A percentile compares a stretch with the other conserved stretches of the same genome.
Conservation (phyloP, 768 basidiomycete genomes). For the Suillus discolor region DNA sequence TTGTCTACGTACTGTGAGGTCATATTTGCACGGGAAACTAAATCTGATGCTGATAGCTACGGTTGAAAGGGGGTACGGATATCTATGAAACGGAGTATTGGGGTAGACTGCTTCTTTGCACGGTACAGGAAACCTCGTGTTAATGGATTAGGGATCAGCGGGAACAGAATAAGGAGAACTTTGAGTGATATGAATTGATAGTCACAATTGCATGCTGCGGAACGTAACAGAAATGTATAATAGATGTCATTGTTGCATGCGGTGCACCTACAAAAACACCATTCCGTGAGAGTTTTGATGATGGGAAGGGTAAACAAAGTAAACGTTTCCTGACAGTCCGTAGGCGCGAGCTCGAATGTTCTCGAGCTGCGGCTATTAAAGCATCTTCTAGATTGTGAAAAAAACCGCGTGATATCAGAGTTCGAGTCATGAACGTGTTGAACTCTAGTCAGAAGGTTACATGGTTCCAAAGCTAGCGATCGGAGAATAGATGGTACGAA, state of each 20-base stretch:
- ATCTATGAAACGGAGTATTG: not conserved
- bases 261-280: not conserved
- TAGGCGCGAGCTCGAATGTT: not conserved
- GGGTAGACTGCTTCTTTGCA: constrained; percentile 1
- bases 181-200: no score
- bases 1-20: not conserved
- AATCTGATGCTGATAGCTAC: not conserved
- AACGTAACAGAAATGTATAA: not conserved
- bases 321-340: not conserved
- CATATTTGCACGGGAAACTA: not conserved
- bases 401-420: not conserved
- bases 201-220: not conserved
- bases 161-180: no score
- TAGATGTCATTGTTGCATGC: not conserved
- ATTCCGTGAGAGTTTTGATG: not conserved
- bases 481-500: not conserved
- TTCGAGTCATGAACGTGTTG: not conserved
- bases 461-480: not conserved
- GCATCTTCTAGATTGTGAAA: not conserved
- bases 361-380: not conserved
- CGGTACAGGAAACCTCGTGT: not conserved
- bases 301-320: not conserved
- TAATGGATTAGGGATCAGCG: not conserved
- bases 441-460: not conserved
- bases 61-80: not conserved